Base-by-base conservation (phyloP, 2,329 filamentous ascomycete species). In the Cladophialophora psammophila region DNA sequence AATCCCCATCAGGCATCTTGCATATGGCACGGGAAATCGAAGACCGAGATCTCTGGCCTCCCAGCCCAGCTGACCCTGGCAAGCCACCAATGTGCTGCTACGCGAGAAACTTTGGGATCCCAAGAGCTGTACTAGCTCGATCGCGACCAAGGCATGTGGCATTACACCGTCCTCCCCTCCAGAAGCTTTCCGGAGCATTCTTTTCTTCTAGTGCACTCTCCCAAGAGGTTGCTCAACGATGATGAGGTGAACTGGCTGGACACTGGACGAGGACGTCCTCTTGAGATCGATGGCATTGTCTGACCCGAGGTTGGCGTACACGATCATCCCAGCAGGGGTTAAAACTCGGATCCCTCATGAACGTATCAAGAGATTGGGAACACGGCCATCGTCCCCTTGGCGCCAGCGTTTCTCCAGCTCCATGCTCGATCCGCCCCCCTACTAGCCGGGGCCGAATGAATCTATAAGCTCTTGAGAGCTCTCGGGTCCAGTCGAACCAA, bases 81-180 rank as follows among this genome's bases (percentile, higher is more conserved):
- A 50, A 50, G 45, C 20, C 45, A 50, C 20, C 45, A 50, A 50
- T 50, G 20, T 18, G 10, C 45, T 31, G 8, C 45, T 50, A 50
- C 45, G 45, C 45, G 45, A 50, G 45, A 50, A 20, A 9, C 12
- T 50, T 6, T 50, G 1, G 10, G 10, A 13, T 2, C 5, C 18
- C 10, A 50, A 31, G 5, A 9, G 42, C 8, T 3, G 26, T 26
- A 3, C 26, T 26, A 26, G 26, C 26, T 2, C 26, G 3, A 26
- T 3, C 26, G 3, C 45, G 26, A 50, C 9, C 20, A n/a, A n/a
- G 26, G 42, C 15, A 15, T 35, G 58, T 50, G 31, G 58, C 57
- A 42, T 34, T 20, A 38, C 32, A 34, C 35, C 52, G 58, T 60
- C 42, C 32, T 38, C 58, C 58, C 58, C 45, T 60, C 58, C 58